These are phyloP conservation scores for Phyllosticta capitalensis DNA, from an alignment of 2,329 filamentous ascomycete genomes.

Conservation along the genomic window DNA sequence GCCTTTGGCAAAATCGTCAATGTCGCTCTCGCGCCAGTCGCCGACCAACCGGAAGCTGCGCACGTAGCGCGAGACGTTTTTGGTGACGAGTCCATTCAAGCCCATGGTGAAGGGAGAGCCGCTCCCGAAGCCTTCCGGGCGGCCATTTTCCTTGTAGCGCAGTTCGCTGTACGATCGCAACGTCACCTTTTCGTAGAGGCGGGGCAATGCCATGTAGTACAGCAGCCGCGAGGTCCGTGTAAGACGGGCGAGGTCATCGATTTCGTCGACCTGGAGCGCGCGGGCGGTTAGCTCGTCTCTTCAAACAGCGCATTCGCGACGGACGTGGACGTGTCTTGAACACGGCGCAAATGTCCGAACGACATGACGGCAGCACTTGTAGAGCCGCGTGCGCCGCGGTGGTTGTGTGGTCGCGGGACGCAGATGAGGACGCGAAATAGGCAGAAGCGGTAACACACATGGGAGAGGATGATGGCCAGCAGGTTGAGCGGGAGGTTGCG, in stretches of 20 bases:
- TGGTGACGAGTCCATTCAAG: constrained; percentile 51
- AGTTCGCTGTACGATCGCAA: constrained; percentile 50
- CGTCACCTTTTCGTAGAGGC: constrained; percentile 48
- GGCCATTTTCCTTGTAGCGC: constrained; percentile 44
- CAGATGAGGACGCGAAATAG: not conserved
- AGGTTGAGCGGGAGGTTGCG: constrained; percentile 47
- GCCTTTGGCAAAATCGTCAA: constrained; percentile 49
- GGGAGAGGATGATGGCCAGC: constrained; percentile 46
- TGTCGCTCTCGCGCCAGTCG: constrained; percentile 47
- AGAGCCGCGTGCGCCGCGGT: not conserved
- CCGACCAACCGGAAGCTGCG: constrained; percentile 44
- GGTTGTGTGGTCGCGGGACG: not conserved
- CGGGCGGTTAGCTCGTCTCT: not conserved
- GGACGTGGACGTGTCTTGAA: not conserved
- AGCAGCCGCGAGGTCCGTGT: constrained; percentile 52
- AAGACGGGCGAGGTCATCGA: constrained; percentile 48
- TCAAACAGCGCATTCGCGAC: not conserved
- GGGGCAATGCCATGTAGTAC: constrained; percentile 55
- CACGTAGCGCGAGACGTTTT: constrained; percentile 44
- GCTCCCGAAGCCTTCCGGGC: constrained; percentile 51
- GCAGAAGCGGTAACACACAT: constrained; percentile 31
- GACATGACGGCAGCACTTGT: not conserved
- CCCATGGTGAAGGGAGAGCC: constrained; percentile 56
- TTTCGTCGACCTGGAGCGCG: constrained; percentile 43
- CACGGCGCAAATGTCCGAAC: not conserved